Evolutionary conservation across 1,284 basidiomycete genomes (phyloP).

Genomic region (Tilletia walkeri): DNA sequence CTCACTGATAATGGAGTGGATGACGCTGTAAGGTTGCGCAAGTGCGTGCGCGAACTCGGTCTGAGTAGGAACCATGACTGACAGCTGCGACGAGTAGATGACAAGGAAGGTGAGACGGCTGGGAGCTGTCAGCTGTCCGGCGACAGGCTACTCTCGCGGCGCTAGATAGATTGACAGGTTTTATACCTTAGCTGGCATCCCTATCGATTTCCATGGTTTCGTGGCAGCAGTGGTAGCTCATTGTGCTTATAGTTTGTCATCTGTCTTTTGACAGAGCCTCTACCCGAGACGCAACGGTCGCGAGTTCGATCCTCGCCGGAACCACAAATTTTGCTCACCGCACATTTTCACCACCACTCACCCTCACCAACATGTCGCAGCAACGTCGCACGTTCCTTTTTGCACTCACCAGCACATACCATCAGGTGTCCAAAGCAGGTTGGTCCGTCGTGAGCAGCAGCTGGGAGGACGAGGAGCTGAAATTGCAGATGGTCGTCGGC

Average conservation of each 20-base stretch:
- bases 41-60: slow-evolving; percentile 36
- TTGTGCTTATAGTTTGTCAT: slow-evolving; percentile 13
- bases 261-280: neutral
- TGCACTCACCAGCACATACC: neutral
- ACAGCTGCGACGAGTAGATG: too few relatives aligned
- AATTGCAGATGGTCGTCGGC: too few relatives aligned
- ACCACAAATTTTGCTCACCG: neutral
- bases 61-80: slow-evolving; percentile 31
- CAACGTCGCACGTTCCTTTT: neutral
- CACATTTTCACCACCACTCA: neutral
- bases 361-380: too few relatives aligned
- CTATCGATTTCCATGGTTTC: neutral
- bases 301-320: slow-evolving; percentile 18
- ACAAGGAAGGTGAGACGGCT: too few relatives aligned
- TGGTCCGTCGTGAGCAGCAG: too few relatives aligned
- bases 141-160: too few relatives aligned
- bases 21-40: slow-evolving; percentile 32
- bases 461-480: too few relatives aligned
- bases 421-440: too few relatives aligned
- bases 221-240: slow-evolving; percentile 14
- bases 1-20: slow-evolving; percentile 33
- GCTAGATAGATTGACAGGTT: neutral
- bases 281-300: slow-evolving; percentile 16
- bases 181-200: neutral
- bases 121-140: too few relatives aligned